Percentiles rank a stretch among this genome's conserved stretches.
phyloP scores from a whole-genome alignment of 1,284 basidiomycete genomes.

The Cutaneotrichosporon sp. region DNA sequence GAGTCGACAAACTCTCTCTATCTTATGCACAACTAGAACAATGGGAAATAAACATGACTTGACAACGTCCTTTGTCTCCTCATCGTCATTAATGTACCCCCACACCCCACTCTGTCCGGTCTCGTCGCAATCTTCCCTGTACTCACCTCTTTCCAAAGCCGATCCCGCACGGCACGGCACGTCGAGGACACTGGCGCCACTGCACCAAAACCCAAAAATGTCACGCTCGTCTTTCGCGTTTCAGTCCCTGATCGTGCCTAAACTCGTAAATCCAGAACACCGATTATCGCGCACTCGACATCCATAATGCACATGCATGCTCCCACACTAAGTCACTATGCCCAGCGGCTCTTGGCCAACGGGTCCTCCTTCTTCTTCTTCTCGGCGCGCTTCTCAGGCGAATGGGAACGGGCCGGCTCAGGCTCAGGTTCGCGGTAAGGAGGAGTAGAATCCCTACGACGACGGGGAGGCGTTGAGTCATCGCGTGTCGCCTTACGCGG shows the following conservation, averaged over 20 bases:
- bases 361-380: conserved; percentile 23
- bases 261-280: neutral
- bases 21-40: too few relatives aligned
- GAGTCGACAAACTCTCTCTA: neutral
- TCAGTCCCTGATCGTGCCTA: neutral
- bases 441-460: neutral
- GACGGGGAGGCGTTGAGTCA: conserved; percentile 1
- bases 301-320: neutral
- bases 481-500: neutral
- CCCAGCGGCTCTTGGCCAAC: conserved; percentile 24
- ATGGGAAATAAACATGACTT: too few relatives aligned
- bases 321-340: conserved; percentile 8
- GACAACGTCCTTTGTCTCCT: neutral
- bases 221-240: neutral
- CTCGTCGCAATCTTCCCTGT: neutral
- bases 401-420: conserved; percentile 4
- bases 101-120: neutral
- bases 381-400: conserved; percentile 8
- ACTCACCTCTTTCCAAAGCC: neutral
- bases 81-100: neutral
- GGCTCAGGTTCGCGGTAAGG: neutral
- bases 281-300: neutral
- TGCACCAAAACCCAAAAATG: neutral
- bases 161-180: neutral
- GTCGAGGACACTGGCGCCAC: neutral